These are phyloP conservation scores for Syzygium aromaticum DNA, from an alignment of 345 rosid genomes.

Conservation along the genomic window DNA sequence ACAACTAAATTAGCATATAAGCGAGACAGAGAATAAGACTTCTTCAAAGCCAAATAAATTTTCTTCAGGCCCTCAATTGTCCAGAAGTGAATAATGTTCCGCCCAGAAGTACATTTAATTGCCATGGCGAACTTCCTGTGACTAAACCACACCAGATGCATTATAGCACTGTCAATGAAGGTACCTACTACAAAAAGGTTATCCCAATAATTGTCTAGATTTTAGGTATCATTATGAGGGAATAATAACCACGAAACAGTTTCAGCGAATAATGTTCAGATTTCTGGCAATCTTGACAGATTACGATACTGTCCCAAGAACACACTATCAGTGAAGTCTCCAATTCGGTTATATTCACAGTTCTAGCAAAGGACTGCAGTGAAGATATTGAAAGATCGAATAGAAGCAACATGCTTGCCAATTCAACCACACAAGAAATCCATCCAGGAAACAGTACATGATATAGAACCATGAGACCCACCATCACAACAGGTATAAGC, in stretches of 20 bases:
- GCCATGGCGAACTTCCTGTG: background rate
- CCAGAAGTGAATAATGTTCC: background rate
- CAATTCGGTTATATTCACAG: background rate
- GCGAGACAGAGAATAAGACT: background rate
- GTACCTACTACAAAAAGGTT: background rate
- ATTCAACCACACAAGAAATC: background rate
- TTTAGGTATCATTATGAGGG: background rate
- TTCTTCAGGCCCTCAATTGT: background rate
- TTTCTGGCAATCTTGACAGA: background rate
- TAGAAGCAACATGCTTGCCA: background rate
- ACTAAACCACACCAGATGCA: background rate
- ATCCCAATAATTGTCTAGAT: background rate
- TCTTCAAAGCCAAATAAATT: background rate
- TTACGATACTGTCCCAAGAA: background rate
- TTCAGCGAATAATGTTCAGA: background rate
- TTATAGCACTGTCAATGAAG: background rate
- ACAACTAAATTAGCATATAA: background rate
- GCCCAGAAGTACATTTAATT: background rate
- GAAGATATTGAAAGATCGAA: background rate
- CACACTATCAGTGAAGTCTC: background rate
- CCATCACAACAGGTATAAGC: conserved; percentile 5
- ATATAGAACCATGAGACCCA: background rate
- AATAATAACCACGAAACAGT: background rate
- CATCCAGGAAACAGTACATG: background rate
- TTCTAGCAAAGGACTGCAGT: background rate